Base-by-base conservation (phyloP, 2,329 filamentous ascomycete genomes). In the Hymenoscyphus linearis region DNA sequence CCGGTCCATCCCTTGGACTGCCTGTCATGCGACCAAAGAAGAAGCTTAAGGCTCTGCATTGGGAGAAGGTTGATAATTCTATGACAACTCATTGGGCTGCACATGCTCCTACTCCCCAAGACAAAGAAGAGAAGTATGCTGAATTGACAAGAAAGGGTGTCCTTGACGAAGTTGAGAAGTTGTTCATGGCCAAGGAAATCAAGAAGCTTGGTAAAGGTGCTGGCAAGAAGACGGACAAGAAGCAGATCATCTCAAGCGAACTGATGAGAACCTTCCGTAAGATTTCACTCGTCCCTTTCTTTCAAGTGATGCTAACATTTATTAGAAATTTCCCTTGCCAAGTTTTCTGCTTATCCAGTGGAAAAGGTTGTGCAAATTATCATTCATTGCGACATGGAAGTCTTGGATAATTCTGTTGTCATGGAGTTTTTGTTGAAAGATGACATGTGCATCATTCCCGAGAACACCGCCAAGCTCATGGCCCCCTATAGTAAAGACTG, bases 31-130 rank as follows among this genome's bases (percentile, higher is more conserved):
- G 93, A 69, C 92, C 95, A 25, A 98, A 97, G 84, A 98, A 96
- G 86, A 99, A 98, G 82, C 91, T 99, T 76, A 99, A 99, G 85
- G 93, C 93, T 62, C 82, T 99, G 68, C 95, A 99, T 78, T 98
- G 95, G 93, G 95, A 99, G 77, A 98, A 98, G 80, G 91, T 99
- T 59, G 95, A 99, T 76, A 85, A 90, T 58, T 90, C 92, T 25
- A 86, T 95, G 73, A 89, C 91, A 57, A 97, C 93, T 59, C 90
- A 97, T 69, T 98, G 93, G 93, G 93, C 92, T 36, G 83, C 85
- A 7, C 91, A 96, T 74, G 85, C 90, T 34, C 89, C 91, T 4
- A 96, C 91, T n/a, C 85, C 87, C 4, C 88, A 96, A 73, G 90
- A 89, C 64, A 91, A 93, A 72, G 95, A 99, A 77, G 91, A 96